phyloP scores from a whole-genome alignment of 2,329 filamentous ascomycete genomes.

The Xylaria sp. region DNA sequence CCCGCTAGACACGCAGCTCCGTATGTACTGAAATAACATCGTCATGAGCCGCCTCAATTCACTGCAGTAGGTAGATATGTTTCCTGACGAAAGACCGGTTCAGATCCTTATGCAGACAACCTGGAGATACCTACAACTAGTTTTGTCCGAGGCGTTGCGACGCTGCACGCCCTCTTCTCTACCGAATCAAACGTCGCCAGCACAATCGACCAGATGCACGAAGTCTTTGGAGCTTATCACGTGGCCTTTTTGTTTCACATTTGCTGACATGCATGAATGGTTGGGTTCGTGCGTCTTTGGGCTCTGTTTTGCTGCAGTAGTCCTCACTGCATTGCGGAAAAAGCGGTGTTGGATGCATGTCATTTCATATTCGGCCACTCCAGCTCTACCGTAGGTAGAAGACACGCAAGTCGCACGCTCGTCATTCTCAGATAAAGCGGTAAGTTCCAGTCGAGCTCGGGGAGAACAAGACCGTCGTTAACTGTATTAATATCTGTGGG shows the following conservation, averaged over 20 bases:
- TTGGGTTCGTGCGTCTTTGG: conserved; percentile 24
- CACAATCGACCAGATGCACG: conserved; percentile 28
- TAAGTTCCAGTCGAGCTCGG: conserved; percentile 1
- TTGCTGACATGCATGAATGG: conserved; percentile 38
- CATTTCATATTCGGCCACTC: conserved; percentile 18
- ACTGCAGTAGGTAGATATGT: no score
- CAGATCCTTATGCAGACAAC: no score
- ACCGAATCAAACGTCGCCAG: conserved; percentile 27
- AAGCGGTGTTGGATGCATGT: conserved; percentile 31
- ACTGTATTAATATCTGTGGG: no score
- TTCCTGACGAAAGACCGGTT: no score
- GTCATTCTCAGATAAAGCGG: not conserved
- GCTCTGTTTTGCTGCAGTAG: not conserved
- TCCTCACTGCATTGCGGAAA: conserved; percentile 15
- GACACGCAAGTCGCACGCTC: conserved; percentile 1
- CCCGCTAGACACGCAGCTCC: no score
- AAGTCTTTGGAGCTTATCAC: conserved; percentile 35
- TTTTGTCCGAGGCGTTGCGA: conserved; percentile 9
- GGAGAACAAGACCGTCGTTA: not conserved
- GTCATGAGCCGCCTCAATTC: no score
- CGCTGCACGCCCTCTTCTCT: conserved; percentile 11
- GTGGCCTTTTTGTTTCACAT: conserved; percentile 40
- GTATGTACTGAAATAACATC: no score
- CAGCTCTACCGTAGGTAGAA: not conserved
- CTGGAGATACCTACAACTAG: not conserved